These are phyloP conservation scores for Lentinus tigrinus DNA, from an alignment of 768 basidiomycete species.

Conservation along the genomic window DNA sequence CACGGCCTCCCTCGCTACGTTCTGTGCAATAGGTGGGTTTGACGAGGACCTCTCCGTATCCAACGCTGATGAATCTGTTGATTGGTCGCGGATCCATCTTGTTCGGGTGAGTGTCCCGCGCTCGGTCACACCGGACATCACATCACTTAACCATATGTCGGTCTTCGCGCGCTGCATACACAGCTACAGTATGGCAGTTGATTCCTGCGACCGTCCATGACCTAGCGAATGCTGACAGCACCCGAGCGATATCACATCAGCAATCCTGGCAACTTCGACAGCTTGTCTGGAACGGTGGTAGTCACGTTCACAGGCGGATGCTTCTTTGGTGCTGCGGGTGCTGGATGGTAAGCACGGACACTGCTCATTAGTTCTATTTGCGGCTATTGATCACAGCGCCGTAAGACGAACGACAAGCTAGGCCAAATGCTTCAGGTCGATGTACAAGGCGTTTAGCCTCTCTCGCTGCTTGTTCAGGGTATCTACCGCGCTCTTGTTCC, in stretches of 20 bases:
- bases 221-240: neutral
- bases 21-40: conserved; percentile 47
- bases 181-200: conserved; percentile 11
- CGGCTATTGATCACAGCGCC: neutral
- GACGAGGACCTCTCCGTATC: conserved; percentile 44
- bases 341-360: conserved; percentile 40
- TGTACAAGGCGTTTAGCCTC: neutral
- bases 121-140: too few species aligned
- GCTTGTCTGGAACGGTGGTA: conserved; percentile 55
- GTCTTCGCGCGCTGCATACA: neutral
- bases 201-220: neutral
- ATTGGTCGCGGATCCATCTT: neutral
- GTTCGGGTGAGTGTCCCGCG: too few species aligned
- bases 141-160: too few species aligned
- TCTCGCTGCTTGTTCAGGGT: too few species aligned
- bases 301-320: conserved; percentile 57
- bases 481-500: too few species aligned
- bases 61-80: neutral
- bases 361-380: neutral
- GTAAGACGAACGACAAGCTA: conserved; percentile 47
- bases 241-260: conserved; percentile 58
- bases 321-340: conserved; percentile 52
- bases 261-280: conserved; percentile 35
- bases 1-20: conserved; percentile 48
- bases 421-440: conserved; percentile 26